These are phyloP conservation scores for Euphorbia peplus DNA, from an alignment of 345 rosid species.

Conservation along the genomic window DNA sequence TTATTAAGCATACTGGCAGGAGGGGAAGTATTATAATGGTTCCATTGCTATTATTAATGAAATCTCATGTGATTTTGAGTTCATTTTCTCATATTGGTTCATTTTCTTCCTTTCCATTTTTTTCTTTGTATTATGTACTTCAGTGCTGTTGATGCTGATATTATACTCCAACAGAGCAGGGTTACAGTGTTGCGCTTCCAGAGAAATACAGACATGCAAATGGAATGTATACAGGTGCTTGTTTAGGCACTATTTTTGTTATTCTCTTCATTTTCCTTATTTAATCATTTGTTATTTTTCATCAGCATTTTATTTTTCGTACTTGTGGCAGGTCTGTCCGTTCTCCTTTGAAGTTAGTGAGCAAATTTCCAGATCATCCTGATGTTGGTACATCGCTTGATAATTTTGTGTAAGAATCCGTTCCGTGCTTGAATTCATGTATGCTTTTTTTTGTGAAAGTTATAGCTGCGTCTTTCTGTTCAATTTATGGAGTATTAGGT, in stretches of 20 bases:
- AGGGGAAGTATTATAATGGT: too few species aligned
- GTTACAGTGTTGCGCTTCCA: slow-evolving; percentile 86
- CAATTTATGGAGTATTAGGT: neutral
- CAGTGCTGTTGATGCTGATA: slow-evolving; percentile 12
- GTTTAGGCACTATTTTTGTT: neutral
- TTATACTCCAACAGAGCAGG: slow-evolving; percentile 53
- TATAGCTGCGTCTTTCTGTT: neutral
- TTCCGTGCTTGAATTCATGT: slow-evolving; percentile 12
- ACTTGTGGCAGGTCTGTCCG: slow-evolving; percentile 59
- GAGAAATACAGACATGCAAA: slow-evolving; percentile 85
- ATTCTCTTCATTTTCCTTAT: neutral
- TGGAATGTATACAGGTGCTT: slow-evolving; percentile 90
- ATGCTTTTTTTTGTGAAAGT: neutral
- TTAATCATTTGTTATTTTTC: slow-evolving; percentile 3
- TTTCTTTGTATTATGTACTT: slow-evolving; percentile 4
- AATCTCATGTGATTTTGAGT: too few species aligned
- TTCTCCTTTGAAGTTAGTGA: slow-evolving; percentile 71
- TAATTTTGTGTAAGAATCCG: slow-evolving; percentile 77
- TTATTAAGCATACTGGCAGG: too few species aligned
- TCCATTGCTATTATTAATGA: too few species aligned
- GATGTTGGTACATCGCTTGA: slow-evolving; percentile 85
- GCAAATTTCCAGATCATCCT: slow-evolving; percentile 79
- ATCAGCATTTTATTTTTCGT: neutral
- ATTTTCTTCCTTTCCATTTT: neutral
- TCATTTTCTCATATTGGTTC: too few species aligned